These are phyloP conservation scores for Trichaptum fuscoviolaceum DNA, from an alignment of 768 basidiomycete genomes.

Conservation along the genomic window DNA sequence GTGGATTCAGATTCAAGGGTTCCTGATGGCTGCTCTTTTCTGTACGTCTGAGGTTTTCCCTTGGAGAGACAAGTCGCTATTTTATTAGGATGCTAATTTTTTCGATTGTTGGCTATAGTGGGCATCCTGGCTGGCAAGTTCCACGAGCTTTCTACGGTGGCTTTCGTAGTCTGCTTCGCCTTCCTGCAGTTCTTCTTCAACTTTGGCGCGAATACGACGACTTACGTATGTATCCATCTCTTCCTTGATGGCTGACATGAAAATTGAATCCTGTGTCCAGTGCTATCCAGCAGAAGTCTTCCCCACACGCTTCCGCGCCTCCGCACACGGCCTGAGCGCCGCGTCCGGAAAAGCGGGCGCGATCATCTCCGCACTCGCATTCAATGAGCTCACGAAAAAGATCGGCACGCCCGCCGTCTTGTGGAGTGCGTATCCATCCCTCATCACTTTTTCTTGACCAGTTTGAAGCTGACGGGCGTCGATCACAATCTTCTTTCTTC, in stretches of 20 bases:
- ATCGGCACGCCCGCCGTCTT: constrained; percentile 63
- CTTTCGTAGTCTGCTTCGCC: constrained; percentile 70
- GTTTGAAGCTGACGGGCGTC: background rate
- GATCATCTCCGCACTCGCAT: constrained; percentile 69
- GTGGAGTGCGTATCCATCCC: constrained; percentile 52
- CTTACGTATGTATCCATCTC: constrained; percentile 17
- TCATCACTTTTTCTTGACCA: constrained; percentile 5
- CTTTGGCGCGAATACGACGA: constrained; percentile 58
- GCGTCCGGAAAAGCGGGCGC: constrained; percentile 73
- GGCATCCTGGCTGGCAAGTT: constrained; percentile 67
- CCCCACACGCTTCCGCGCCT: constrained; percentile 69
- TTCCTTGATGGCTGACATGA: constrained; percentile 37
- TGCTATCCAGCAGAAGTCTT: constrained; percentile 77
- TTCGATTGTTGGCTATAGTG: constrained; percentile 30
- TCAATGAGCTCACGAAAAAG: constrained; percentile 54
- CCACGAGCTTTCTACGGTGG: constrained; percentile 43
- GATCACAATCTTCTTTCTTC: constrained; percentile 5
- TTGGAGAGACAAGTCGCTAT: too few relatives aligned
- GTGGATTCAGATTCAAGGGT: constrained; percentile 71
- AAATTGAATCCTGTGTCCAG: constrained; percentile 29
- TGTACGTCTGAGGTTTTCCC: constrained; percentile 31
- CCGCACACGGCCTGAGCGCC: constrained; percentile 71
- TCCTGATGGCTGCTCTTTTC: constrained; percentile 65
- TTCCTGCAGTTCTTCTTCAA: constrained; percentile 81
- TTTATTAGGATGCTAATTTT: constrained; percentile 10